These are phyloP conservation scores for Plasmodium malariae DNA, from an alignment of 169 alveolate species.

Conservation along the genomic window DNA sequence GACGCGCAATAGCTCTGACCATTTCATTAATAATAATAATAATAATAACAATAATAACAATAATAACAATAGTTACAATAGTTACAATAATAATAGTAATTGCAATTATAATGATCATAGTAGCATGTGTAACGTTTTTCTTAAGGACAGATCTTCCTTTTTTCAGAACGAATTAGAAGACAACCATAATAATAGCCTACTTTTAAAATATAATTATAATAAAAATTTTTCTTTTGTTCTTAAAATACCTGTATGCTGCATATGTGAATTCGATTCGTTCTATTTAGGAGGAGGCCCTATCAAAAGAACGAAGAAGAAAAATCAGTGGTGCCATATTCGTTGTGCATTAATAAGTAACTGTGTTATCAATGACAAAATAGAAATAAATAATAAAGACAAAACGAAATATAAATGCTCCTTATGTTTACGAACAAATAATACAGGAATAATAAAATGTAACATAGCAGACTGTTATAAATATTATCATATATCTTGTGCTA, in stretches of 20 bases:
- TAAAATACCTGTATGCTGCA: conserved; percentile 82
- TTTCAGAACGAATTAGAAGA: conserved; percentile 13
- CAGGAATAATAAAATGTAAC: conserved; percentile 83
- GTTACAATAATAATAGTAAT: too few species aligned
- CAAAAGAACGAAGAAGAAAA: conserved; percentile 82
- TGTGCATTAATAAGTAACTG: conserved; percentile 80
- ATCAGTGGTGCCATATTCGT: conserved; percentile 86
- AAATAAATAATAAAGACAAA: conserved; percentile 75
- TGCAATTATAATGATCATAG: too few species aligned
- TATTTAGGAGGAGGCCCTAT: conserved; percentile 88
- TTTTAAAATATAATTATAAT: conserved; percentile 30
- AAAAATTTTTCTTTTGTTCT: conserved; percentile 37
- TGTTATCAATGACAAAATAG: conserved; percentile 73
- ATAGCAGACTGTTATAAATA: conserved; percentile 84
- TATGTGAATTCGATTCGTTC: conserved; percentile 86
- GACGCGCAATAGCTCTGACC: neutral
- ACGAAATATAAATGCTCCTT: conserved; percentile 83
- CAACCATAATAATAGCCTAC: conserved; percentile 3
- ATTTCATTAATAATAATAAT: neutral
- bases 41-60: neutral
- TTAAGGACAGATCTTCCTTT: too few species aligned
- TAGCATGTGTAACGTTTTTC: too few species aligned
- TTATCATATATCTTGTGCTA: conserved; percentile 87
- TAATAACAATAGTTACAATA: too few species aligned
- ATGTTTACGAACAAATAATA: conserved; percentile 72